Evolutionary conservation across 1,284 basidiomycete species (phyloP).

Genomic region (Lentinula novae-zelandiae): DNA sequence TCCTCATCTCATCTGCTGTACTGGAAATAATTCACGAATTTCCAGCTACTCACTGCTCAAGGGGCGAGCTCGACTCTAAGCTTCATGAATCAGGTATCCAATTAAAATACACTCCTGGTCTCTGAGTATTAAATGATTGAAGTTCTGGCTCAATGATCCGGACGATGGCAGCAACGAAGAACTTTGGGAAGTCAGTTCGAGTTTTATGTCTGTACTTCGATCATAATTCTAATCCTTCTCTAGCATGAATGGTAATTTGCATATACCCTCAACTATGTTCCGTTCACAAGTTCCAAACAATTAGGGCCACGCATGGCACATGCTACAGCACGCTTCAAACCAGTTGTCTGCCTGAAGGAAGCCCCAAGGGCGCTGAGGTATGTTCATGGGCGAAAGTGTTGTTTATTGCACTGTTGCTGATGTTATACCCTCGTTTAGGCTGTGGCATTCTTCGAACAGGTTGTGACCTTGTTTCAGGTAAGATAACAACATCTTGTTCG

Average conservation of each 20-base stretch:
- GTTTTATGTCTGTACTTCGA: conserved; percentile 17
- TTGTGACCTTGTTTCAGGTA: conserved; percentile 63
- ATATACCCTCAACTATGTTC: background rate
- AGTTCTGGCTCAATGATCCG: conserved; percentile 7
- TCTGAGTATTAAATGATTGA: too few species aligned
- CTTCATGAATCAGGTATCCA: conserved; percentile 57
- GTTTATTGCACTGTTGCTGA: background rate
- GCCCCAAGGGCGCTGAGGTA: conserved; percentile 57
- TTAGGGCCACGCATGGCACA: conserved; percentile 64
- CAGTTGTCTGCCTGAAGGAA: conserved; percentile 56
- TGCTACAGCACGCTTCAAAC: conserved; percentile 63
- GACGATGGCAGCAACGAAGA: conserved; percentile 49
- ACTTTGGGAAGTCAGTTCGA: conserved; percentile 59
- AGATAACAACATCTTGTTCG: background rate
- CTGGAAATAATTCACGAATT: background rate
- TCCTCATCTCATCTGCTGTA: conserved; percentile 3
- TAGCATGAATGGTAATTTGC: conserved; percentile 56
- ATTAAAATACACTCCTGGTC: background rate
- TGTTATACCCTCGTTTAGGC: conserved; percentile 36
- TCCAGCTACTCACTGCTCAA: conserved; percentile 53
- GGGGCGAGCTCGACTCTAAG: conserved; percentile 57
- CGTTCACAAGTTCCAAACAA: background rate
- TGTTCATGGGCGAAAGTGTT: conserved; percentile 3
- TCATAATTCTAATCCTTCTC: conserved; percentile 5
- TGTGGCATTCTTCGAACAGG: conserved; percentile 68